Evolutionary conservation across 2,329 filamentous ascomycete species (phyloP).

Genomic region (Coniella vitis): DNA sequence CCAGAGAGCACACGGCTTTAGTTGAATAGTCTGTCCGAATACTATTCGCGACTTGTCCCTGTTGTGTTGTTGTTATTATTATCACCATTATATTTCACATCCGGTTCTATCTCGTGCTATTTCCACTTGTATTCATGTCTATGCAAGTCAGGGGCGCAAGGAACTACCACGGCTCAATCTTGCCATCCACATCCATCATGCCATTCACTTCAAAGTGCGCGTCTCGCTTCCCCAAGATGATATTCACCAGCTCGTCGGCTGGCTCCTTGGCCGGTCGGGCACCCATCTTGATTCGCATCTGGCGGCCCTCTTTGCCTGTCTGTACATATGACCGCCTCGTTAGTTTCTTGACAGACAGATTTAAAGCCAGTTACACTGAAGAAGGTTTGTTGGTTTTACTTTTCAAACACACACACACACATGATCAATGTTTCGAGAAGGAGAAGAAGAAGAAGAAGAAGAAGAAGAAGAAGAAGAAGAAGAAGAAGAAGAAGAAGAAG

Average conservation of each 20-base stretch:
- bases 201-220: constrained; percentile 21
- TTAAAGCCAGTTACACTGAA: no score
- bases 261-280: constrained; percentile 23
- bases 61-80: no score
- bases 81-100: no score
- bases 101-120: no score
- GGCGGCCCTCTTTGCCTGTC: constrained; percentile 22
- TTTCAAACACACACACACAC: no score
- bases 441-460: neutral
- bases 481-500: neutral
- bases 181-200: constrained; percentile 3
- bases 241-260: constrained; percentile 21
- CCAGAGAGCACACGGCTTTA: no score
- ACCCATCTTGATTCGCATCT: constrained; percentile 21
- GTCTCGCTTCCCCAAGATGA: constrained; percentile 25
- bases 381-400: no score
- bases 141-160: neutral
- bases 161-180: neutral
- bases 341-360: no score
- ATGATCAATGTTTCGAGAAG: neutral
- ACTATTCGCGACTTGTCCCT: no score
- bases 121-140: no score
- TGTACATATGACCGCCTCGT: neutral
- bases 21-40: no score
- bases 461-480: no score